Evolutionary conservation across 2,329 filamentous ascomycete genomes (phyloP).

Genomic region (Xylariaceae sp.): DNA sequence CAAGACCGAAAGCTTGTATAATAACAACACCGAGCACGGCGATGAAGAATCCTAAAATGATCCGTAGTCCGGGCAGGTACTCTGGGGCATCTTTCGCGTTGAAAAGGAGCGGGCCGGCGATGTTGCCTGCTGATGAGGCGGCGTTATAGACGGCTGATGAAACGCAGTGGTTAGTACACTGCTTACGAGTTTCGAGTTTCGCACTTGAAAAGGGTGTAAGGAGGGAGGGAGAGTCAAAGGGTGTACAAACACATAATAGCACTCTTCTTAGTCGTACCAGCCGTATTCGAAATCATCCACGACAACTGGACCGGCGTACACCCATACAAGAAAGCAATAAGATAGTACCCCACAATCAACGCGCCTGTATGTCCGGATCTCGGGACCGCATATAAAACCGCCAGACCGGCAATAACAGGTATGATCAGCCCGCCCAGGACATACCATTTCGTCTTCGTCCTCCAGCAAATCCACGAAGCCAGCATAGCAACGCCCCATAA

Average conservation of each 20-base stretch:
- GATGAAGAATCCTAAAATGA: constrained; percentile 52
- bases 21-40: constrained; percentile 50
- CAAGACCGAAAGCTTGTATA: constrained; percentile 51
- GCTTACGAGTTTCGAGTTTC: background rate
- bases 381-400: constrained; percentile 53
- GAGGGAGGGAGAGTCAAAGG: background rate
- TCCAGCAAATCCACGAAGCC: constrained; percentile 54
- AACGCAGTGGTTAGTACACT: background rate
- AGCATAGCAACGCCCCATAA: constrained; percentile 57
- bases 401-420: constrained; percentile 57
- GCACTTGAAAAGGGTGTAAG: background rate
- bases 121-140: constrained; percentile 59
- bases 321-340: constrained; percentile 63
- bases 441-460: constrained; percentile 52
- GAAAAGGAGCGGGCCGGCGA: constrained; percentile 63
- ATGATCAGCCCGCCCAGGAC: constrained; percentile 52
- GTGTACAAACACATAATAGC: constrained; percentile 48
- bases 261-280: constrained; percentile 64
- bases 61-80: constrained; percentile 55
- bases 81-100: constrained; percentile 51
- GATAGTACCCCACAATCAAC: constrained; percentile 59
- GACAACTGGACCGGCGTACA: constrained; percentile 62
- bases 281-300: constrained; percentile 68
- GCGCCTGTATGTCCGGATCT: constrained; percentile 40
- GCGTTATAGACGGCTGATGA: constrained; percentile 54